A percentile compares a stretch with the other conserved stretches of the same genome.
phyloP scores from a whole-genome alignment of 345 rosid genomes.

The Sisymbrium irio region DNA sequence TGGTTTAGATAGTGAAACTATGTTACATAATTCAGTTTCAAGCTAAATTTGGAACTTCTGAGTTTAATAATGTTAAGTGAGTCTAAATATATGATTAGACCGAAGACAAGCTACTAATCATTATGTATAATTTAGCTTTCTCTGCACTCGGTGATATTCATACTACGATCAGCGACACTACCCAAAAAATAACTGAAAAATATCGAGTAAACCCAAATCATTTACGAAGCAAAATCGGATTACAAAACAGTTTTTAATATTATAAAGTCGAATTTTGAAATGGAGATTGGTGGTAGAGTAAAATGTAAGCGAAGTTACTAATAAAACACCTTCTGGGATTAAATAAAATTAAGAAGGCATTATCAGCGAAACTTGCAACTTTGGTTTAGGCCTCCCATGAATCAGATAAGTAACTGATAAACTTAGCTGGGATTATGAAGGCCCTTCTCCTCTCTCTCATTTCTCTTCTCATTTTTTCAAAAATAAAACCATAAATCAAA shows the following conservation, averaged over 20 bases:
- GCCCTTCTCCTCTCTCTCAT: conserved; percentile 13
- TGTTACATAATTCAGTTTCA: neutral
- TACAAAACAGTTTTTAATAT: no score
- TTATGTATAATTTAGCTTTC: neutral
- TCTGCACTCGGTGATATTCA: no score
- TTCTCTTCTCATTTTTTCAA: neutral
- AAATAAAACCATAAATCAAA: neutral
- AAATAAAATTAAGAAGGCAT: conserved; percentile 16
- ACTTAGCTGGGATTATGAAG: conserved; percentile 41
- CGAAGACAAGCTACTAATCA: neutral
- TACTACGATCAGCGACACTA: neutral
- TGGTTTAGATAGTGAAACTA: neutral
- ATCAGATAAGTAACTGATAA: conserved; percentile 30
- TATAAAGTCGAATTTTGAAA: no score
- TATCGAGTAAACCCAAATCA: neutral
- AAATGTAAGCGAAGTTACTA: conserved; percentile 38
- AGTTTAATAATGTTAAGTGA: neutral
- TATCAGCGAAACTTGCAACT: conserved; percentile 41
- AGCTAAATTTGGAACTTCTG: neutral
- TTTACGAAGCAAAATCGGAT: neutral
- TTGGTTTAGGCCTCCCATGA: conserved; percentile 39
- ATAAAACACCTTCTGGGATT: conserved; percentile 39
- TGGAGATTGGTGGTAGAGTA: neutral
- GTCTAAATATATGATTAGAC: neutral
- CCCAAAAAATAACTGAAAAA: neutral